Percentiles rank a stretch among this genome's conserved stretches.
phyloP scores from a whole-genome alignment of 2,329 filamentous ascomycete species.

The Ophiostoma sp. region DNA sequence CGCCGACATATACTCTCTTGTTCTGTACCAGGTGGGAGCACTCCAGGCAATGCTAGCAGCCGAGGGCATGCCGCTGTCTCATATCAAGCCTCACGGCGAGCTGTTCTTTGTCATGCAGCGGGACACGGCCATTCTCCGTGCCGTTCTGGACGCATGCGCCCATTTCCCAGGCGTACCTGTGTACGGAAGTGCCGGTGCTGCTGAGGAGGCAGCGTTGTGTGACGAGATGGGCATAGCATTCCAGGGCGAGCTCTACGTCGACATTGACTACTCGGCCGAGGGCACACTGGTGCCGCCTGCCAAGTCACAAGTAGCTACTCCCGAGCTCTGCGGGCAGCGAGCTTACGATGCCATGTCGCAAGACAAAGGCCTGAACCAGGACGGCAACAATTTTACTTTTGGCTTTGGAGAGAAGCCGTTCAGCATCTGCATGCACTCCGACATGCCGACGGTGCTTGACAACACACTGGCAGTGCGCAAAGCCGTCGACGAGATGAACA shows the following conservation, averaged over 20 bases:
- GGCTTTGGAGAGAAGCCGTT: conserved; percentile 30
- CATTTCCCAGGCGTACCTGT: conserved; percentile 13
- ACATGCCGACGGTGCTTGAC: conserved; percentile 31
- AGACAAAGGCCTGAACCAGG: conserved; percentile 26
- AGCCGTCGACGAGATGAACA: conserved; percentile 27
- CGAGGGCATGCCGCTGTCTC: conserved; percentile 51
- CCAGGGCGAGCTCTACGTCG: conserved; percentile 28
- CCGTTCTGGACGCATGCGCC: conserved; percentile 16
- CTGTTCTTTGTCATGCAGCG: conserved; percentile 27
- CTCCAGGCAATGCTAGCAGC: conserved; percentile 54
- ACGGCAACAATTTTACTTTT: conserved; percentile 27
- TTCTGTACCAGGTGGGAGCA: conserved; percentile 60
- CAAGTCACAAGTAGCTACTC: conserved; percentile 26
- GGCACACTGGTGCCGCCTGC: conserved; percentile 28
- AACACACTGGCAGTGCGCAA: conserved; percentile 30
- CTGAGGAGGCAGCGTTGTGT: conserved; percentile 26
- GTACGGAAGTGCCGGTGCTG: conserved; percentile 3
- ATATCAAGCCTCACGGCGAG: conserved; percentile 54
- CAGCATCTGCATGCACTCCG: conserved; percentile 33
- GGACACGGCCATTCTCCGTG: conserved; percentile 13
- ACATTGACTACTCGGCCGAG: conserved; percentile 29
- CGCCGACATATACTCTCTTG: conserved; percentile 52
- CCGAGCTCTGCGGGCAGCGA: conserved; percentile 27
- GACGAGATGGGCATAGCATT: conserved; percentile 28
- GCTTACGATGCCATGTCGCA: conserved; percentile 25